Conservation (phyloP, 306 rosid genomes). For the Quillaja saponaria region DNA sequence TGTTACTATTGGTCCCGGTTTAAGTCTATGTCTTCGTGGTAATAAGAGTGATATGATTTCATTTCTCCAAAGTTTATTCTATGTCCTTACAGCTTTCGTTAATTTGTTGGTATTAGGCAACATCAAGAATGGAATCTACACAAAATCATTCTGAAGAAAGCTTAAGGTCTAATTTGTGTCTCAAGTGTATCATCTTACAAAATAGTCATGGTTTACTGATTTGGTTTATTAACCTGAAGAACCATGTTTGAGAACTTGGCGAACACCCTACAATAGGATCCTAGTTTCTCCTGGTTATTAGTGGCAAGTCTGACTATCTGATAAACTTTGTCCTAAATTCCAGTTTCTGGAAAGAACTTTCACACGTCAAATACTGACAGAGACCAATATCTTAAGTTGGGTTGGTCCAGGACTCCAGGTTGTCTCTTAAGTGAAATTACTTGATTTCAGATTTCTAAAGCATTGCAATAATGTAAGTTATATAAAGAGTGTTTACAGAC, state of each 20-base stretch:
- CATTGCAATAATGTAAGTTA: too few species aligned
- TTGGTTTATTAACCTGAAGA: conserved; percentile 4
- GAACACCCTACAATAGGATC: conserved; percentile 5
- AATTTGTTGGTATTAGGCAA: not conserved
- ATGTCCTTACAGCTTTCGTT: not conserved
- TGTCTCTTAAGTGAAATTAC: too few species aligned
- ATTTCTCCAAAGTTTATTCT: conserved; percentile 5
- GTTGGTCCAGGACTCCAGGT: not conserved
- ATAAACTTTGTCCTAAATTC: not conserved
- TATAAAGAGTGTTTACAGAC: too few species aligned
- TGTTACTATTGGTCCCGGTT: conserved; percentile 97
- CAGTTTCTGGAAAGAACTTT: not conserved
- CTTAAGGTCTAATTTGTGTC: too few species aligned
- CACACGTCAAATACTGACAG: not conserved
- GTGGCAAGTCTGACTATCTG: not conserved
- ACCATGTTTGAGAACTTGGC: conserved; percentile 7
- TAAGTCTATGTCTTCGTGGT: conserved; percentile 98
- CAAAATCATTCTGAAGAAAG: conserved; percentile 9
- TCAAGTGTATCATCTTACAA: too few species aligned
- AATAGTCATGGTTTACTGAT: conserved; percentile 12
- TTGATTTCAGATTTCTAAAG: too few species aligned
- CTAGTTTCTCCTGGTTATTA: conserved; percentile 9
- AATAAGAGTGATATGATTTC: conserved; percentile 28
- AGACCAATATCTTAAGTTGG: conserved; percentile 13
- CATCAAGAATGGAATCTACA: not conserved